Percentiles rank a stretch among this genome's conserved stretches.
Conservation (phyloP, 768 basidiomycete genomes). For the Hydnomerulius pinastri region DNA sequence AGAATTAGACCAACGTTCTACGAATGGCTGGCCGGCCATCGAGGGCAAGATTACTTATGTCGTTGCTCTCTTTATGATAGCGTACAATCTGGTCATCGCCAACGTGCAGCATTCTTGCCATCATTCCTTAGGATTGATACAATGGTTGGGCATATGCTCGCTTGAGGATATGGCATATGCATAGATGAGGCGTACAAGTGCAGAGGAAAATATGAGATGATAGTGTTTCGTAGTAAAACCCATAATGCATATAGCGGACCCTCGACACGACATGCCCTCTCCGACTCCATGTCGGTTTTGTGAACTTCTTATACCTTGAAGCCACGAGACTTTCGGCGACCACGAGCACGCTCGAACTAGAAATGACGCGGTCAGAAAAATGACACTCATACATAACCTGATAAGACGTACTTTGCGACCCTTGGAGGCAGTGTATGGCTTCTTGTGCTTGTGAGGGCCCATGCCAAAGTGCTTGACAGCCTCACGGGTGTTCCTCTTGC, state of each 20-base stretch:
- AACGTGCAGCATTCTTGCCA: too few species aligned
- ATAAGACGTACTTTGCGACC: slow-evolving; percentile 77
- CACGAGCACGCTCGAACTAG: slow-evolving; percentile 96
- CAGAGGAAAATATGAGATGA: slow-evolving; percentile 19
- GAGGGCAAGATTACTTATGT: too few species aligned
- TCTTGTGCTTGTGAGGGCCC: slow-evolving; percentile 99
- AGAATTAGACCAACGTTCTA: too few species aligned
- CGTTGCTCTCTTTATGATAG: too few species aligned
- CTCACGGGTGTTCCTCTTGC: slow-evolving; percentile 91
- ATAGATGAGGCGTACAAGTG: slow-evolving; percentile 26
- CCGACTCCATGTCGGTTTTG: slow-evolving; percentile 37
- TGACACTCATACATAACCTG: background rate
- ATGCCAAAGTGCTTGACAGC: slow-evolving; percentile 98
- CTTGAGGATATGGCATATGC: slow-evolving; percentile 25
- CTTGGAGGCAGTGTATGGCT: slow-evolving; percentile 93
- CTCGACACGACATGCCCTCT: slow-evolving; percentile 22
- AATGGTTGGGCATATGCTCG: background rate
- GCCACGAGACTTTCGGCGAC: slow-evolving; percentile 96
- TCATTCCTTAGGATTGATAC: too few species aligned
- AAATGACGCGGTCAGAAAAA: slow-evolving; percentile 3
- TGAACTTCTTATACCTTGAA: slow-evolving; percentile 81
- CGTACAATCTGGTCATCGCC: too few species aligned
- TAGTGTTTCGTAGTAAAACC: slow-evolving; percentile 24
- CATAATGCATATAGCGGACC: slow-evolving; percentile 35
- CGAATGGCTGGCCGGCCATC: too few species aligned